Percentiles rank a stretch among this genome's conserved stretches.
phyloP scores from a whole-genome alignment of 805 yeast genomes.

The Scheffersomyces lignosus region DNA sequence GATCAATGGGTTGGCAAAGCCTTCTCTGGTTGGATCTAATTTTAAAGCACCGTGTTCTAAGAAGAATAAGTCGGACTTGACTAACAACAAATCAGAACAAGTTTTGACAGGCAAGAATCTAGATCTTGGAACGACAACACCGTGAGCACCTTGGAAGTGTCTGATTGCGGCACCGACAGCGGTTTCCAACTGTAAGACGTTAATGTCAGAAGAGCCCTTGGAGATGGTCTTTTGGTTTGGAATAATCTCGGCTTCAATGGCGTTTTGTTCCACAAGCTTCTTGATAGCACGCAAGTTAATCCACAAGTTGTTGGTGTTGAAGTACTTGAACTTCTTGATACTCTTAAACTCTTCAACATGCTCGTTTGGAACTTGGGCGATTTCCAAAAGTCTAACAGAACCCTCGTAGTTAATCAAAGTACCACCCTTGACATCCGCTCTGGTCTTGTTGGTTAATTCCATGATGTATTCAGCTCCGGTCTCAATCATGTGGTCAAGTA shows the following conservation, averaged over 20 bases:
- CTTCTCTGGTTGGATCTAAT: constrained; percentile 81
- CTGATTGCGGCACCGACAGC: constrained; percentile 99
- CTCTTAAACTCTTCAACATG: constrained; percentile 98
- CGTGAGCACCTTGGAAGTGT: constrained; percentile 92
- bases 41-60: constrained; percentile 89
- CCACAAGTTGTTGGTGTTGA: constrained; percentile 98
- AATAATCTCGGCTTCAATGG: constrained; percentile 88
- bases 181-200: constrained; percentile 93
- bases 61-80: constrained; percentile 90
- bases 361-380: constrained; percentile 98
- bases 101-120: constrained; percentile 98
- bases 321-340: constrained; percentile 95
- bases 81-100: constrained; percentile 89
- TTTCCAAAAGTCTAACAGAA: constrained; percentile 88
- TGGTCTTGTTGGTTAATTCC: constrained; percentile 98
- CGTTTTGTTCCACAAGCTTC: constrained; percentile 81
- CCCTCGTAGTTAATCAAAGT: constrained; percentile 96
- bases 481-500: constrained; percentile 89
- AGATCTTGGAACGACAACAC: constrained; percentile 97
- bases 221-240: constrained; percentile 88
- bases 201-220: constrained; percentile 72
- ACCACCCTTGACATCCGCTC: constrained; percentile 99
- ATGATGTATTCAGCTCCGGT: constrained; percentile 91
- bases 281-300: constrained; percentile 92
- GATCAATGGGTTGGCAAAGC: constrained; percentile 89